Evolutionary conservation across 1,284 basidiomycete species (phyloP), one percentile per base, ranked within the genome.

Genomic region (Moesziomyces parantarcticus): DNA sequence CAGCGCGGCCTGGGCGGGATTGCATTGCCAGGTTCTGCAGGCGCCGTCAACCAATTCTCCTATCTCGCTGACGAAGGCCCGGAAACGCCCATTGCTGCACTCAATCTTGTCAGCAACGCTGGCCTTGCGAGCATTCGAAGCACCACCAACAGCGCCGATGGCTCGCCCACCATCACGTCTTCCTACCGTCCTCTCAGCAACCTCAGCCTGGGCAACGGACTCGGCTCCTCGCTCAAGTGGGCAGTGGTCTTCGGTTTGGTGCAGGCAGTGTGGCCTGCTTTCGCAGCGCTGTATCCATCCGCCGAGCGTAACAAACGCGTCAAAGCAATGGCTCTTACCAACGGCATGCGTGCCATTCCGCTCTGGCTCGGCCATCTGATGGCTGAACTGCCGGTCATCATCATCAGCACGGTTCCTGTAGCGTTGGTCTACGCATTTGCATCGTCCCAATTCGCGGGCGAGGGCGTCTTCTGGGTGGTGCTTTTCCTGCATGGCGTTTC

Each of bases 301-400:
- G 88, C 87, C 69, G 91, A 90, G 79, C 88, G 88, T 26, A 86
- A 87, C 44, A 90, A 89, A 9, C 88, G 88, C 42, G 90, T 90
- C 2, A 91, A 90, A 84, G 90, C 90, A 6, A 92, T 91, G 90
- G 89, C 91, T 66, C 84, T 90, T 26, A 91, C 90, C 34, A 93
- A 93, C 78, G 92, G 92, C 0, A 85, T 92, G 32, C 87, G 89
- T 55, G 91, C 92, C 6, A 83, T 88, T 29, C 90, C 90, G 0
- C 85, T 92, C 23, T 92, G 92, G 91, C 85, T 92, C 2, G 92
- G 92, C 0, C 92, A 93, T 83, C 86, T 92, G 7, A 85, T 90
- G 72, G 92, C 91, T 82, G 92, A 93, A 78, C 85, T 89, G 0
- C 87, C 67, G 5, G 88, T 88, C 71, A 87, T 88, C 3, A 58